A percentile compares a stretch with the other conserved stretches of the same genome.
Evolutionary conservation across 1,284 basidiomycete species (phyloP).

Genomic region (Cryptococcus floricola): DNA sequence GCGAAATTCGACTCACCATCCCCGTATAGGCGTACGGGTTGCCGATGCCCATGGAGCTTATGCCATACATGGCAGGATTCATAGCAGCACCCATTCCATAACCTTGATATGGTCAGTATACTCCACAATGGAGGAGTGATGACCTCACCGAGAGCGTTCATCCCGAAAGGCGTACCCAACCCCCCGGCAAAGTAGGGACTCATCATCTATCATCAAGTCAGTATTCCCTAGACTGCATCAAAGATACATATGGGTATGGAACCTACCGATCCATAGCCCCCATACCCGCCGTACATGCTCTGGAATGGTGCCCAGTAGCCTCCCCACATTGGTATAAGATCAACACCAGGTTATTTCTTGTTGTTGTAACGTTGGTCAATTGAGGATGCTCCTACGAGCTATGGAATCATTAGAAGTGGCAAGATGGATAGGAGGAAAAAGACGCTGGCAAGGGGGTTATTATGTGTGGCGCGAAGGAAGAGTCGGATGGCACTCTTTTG

Average conservation of each 20-base stretch:
- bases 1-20: conserved; percentile 20
- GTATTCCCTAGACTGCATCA: not conserved
- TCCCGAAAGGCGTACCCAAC: conserved; percentile 34
- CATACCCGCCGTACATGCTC: conserved; percentile 6
- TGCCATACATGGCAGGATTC: conserved; percentile 29
- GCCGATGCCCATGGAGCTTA: conserved; percentile 26
- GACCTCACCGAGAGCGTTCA: conserved; percentile 27
- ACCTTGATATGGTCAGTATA: conserved; percentile 5
- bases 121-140: not conserved
- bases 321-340: conserved; percentile 9
- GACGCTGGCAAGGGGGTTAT: too few species aligned
- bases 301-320: conserved; percentile 14
- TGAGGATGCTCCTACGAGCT: too few species aligned
- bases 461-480: too few species aligned
- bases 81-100: conserved; percentile 25
- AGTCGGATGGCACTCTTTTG: too few species aligned
- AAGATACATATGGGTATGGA: too few species aligned
- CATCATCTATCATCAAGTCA: conserved; percentile 15
- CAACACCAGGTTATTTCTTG: too few species aligned
- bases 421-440: too few species aligned
- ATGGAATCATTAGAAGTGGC: too few species aligned
- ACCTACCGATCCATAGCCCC: not conserved
- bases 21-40: conserved; percentile 35
- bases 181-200: conserved; percentile 37
- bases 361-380: too few species aligned